Conservation (phyloP, 306 rosid genomes). For the Vigna mungo region DNA sequence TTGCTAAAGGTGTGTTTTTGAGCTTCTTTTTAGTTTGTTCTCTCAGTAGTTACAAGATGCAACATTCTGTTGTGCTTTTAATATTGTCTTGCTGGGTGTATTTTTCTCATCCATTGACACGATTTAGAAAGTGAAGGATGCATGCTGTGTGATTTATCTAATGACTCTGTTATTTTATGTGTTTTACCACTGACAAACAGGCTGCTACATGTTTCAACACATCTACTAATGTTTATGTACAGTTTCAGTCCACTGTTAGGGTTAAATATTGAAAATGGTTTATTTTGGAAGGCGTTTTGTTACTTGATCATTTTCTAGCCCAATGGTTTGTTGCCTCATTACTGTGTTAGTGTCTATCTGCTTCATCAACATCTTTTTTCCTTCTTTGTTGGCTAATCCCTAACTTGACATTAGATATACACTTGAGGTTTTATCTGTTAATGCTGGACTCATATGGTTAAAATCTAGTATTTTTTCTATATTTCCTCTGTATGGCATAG, state of each 20-base stretch:
- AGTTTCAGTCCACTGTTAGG: constrained; percentile 28
- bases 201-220: constrained; percentile 17
- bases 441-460: constrained; percentile 12
- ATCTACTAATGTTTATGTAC: constrained; percentile 16
- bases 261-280: constrained; percentile 19
- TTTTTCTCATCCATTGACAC: constrained; percentile 11
- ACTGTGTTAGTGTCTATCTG: constrained; percentile 5
- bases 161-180: neutral
- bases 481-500: constrained; percentile 5
- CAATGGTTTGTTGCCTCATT: constrained; percentile 25
- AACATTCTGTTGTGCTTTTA: constrained; percentile 19
- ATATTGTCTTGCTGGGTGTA: constrained; percentile 23
- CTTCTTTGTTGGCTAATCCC: constrained; percentile 15
- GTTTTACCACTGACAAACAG: constrained; percentile 10
- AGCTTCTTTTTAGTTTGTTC: constrained; percentile 28
- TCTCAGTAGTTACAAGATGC: constrained; percentile 29
- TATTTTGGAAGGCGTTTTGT: constrained; percentile 26
- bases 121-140: constrained; percentile 33
- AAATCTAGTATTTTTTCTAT: constrained; percentile 5
- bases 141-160: constrained; percentile 1
- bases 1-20: constrained; percentile 66
- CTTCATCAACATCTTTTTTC: constrained; percentile 35
- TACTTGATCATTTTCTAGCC: constrained; percentile 22
- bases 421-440: neutral
- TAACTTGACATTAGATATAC: neutral